These are phyloP conservation scores for Backusella mclennaniae DNA, from an alignment of 192 early-diverging fungal species.

Conservation along the genomic window DNA sequence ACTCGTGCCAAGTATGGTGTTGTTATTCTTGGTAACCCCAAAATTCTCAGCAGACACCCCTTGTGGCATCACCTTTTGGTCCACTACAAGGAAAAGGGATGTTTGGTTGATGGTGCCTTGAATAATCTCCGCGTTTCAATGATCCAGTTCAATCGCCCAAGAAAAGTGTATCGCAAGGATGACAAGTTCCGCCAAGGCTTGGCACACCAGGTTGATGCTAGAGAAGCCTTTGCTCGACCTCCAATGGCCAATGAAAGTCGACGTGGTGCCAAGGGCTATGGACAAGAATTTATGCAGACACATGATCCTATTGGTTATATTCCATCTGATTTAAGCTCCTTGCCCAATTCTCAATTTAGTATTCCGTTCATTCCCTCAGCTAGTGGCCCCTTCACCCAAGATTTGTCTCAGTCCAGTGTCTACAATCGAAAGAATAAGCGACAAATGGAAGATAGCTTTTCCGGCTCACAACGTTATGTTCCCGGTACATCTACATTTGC, in stretches of 20 bases:
- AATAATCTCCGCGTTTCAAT: slow-evolving; percentile 84
- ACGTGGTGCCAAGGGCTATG: slow-evolving; percentile 44
- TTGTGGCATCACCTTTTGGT: slow-evolving; percentile 97
- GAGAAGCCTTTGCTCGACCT: slow-evolving; percentile 55
- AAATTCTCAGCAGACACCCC: slow-evolving; percentile 87
- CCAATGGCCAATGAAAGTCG: slow-evolving; percentile 53
- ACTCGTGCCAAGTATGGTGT: slow-evolving; percentile 93
- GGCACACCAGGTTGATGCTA: slow-evolving; percentile 56
- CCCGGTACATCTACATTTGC: slow-evolving; percentile 37
- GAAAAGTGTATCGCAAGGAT: slow-evolving; percentile 53
- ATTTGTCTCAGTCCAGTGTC: slow-evolving; percentile 54
- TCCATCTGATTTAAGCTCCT: slow-evolving; percentile 42
- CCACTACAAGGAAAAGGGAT: slow-evolving; percentile 85
- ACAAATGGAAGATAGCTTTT: slow-evolving; percentile 1
- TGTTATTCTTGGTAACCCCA: slow-evolving; percentile 94
- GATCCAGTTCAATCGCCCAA: slow-evolving; percentile 84
- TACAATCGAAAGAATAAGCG: slow-evolving; percentile 48
- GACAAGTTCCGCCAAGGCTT: slow-evolving; percentile 58
- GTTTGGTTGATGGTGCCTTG: slow-evolving; percentile 92
- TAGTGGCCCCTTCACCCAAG: slow-evolving; percentile 59
- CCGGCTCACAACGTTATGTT: slow-evolving; percentile 25
- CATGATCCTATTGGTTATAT: slow-evolving; percentile 52
- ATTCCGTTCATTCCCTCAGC: slow-evolving; percentile 54
- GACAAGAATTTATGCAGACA: slow-evolving; percentile 49
- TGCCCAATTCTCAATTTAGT: slow-evolving; percentile 47